Base-by-base conservation (phyloP, 2,329 filamentous ascomycete genomes). In the Phoma sp. region DNA sequence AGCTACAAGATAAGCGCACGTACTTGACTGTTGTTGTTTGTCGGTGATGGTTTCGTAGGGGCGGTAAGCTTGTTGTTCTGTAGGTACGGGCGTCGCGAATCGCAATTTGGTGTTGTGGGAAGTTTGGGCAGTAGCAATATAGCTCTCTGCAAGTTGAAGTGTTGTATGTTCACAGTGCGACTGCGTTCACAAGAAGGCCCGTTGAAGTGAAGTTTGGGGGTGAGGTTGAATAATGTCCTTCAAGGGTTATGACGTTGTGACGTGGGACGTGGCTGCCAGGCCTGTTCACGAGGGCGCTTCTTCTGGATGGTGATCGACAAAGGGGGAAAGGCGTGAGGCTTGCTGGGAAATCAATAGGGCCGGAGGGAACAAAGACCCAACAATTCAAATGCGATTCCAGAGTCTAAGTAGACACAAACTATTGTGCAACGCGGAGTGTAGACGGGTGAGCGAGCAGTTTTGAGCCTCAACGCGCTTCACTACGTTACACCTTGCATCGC, bases 291-390 rank as follows among this genome's bases (percentile, higher is more conserved):
- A 42, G 56, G 47, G 15, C 47, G 49, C 61, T 67, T 55, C 54
- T 67, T 66, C 54, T 48, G 63, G 53, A 49, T 37, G 56, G 54
- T 59, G 69, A 69, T 70, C 64, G 62, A 60, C 63, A 63, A 64
- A 40, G 25, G 42, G 26, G 47, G 60, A 49, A 59, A 59, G 50
- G 53, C 29, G 26, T 32, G 46, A 33, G 38, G 37, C 33, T 36
- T 40, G 46, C 42, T 32, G n/a, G 18, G 28, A 42, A 38, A 29
- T 26, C 28, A 15, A 33, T 37, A 25, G n/a, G n/a, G n/a, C 17
- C 20, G 18, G 4, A 4, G 14, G 37, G 9, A 12, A n/a, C 36
- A 15, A 18, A 32, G 14, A 39, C 17, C 25, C 37, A 18, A 37
- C 47, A 49, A 38, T 38, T 32, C 39, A 49, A 50, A 49, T 33